Base-by-base conservation (phyloP, 768 basidiomycete species). In the Agaricus subrufescens region DNA sequence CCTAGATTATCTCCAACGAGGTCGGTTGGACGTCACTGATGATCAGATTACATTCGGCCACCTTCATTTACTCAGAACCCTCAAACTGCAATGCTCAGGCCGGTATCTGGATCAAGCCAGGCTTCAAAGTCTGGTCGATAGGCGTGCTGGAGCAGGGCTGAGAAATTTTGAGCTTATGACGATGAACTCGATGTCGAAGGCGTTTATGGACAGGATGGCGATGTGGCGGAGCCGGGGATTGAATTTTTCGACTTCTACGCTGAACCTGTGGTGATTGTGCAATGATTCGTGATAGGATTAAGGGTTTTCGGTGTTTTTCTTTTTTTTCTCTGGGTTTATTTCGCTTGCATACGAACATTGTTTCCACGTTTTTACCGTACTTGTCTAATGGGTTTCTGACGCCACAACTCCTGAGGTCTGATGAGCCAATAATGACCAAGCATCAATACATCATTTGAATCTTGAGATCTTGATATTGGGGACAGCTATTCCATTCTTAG, bases 41-140 rank as follows among this genome's bases (percentile, higher is more conserved):
- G 25, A 19, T 8, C 15, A 30, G 11, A 2, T 3, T 3, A 44
- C n/a, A 12, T 5, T 27, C 25, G 47, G 40, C 19, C 15, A 30
- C 29, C 50, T 58, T 26, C 53, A 49, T 19, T 11, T 26, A 6
- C 51, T 62, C 3, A 31, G 43, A 9, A 37, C 56, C 10, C 56
- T 73, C 3, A 62, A 63, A 52, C 43, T 77, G 6, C 67, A 75
- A 50, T 73, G 72, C 52, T 62, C 66, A 50, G 75, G 76, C n/a
- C 67, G 63, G 27, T 58, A 52, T 1, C 70, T 68, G 58, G 63
- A 62, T n/a, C 56, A 64, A 46, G 23, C 49, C 4, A 56, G 49
- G 7, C 51, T 76, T 11, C 46, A 70, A 29, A 61, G 67, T 2
- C 62, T 76, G 45, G 58, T 78, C 19, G 59, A 69, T 23, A 42